Percentiles rank a stretch among this genome's conserved stretches.
Conservation (phyloP, 306 rosid species). For the Gleditsia sinensis region DNA sequence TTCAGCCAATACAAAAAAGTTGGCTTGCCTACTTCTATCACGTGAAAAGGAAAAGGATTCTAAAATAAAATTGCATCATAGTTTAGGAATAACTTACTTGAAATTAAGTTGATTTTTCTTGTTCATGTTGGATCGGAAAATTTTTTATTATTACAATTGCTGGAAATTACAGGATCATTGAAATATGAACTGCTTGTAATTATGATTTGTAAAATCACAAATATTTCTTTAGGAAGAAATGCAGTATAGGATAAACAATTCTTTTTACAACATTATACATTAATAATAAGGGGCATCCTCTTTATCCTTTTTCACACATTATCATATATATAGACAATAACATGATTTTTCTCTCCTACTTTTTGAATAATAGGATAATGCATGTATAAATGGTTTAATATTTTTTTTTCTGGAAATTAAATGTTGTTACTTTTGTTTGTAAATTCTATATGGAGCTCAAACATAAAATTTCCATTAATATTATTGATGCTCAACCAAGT, state of each 20-base stretch:
- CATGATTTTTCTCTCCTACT: too few relatives aligned
- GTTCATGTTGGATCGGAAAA: background rate
- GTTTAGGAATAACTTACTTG: background rate
- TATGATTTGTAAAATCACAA: background rate
- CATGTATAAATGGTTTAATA: background rate
- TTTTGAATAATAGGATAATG: background rate
- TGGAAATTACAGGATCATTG: background rate
- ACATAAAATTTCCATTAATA: constrained; percentile 15
- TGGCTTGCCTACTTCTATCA: background rate
- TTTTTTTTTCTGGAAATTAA: background rate
- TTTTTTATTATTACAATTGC: background rate
- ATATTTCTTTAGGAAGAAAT: background rate
- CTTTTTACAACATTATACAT: too few relatives aligned
- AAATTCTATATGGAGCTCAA: constrained; percentile 15
- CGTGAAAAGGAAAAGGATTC: background rate
- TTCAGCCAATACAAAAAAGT: background rate
- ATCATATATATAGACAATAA: too few relatives aligned
- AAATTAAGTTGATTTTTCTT: background rate
- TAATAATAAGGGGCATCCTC: too few relatives aligned
- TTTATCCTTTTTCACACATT: too few relatives aligned
- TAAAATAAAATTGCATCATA: background rate
- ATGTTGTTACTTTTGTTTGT: background rate
- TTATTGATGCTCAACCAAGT: constrained; percentile 6
- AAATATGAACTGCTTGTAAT: background rate
- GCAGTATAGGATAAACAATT: background rate